These are phyloP conservation scores for Psilocybe subaeruginosa DNA, from an alignment of 768 basidiomycete species.

Conservation along the genomic window DNA sequence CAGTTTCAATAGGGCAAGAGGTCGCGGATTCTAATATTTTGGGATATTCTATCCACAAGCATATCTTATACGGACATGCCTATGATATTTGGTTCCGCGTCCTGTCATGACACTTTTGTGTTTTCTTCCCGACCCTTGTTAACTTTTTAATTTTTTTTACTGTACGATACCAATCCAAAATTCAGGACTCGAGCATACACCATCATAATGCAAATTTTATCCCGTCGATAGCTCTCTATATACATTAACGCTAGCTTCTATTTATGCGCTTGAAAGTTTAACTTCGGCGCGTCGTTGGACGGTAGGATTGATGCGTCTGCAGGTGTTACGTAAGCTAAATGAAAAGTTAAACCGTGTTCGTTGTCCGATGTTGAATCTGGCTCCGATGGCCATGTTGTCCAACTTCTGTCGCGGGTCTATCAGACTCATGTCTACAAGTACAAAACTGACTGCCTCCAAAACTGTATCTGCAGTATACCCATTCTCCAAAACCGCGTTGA, in stretches of 20 bases:
- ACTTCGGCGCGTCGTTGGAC: neutral
- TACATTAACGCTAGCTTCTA: neutral
- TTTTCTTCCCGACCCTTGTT: neutral
- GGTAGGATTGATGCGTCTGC: neutral
- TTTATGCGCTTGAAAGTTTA: neutral
- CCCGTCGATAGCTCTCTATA: conserved; percentile 9
- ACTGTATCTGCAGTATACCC: conserved; percentile 48
- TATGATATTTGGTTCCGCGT: neutral
- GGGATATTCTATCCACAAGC: neutral
- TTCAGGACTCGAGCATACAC: conserved; percentile 15
- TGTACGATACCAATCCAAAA: conserved; percentile 26
- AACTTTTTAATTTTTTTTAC: conserved; percentile 9
- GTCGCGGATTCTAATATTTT: conserved; percentile 64
- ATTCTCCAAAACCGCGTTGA: conserved; percentile 71
- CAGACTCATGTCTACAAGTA: conserved; percentile 49
- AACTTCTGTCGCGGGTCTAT: conserved; percentile 38
- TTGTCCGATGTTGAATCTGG: neutral
- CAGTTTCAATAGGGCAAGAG: conserved; percentile 43
- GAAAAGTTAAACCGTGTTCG: neutral
- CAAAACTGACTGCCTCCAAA: conserved; percentile 21
- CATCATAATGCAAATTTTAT: conserved; percentile 15
- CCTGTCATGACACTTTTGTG: neutral
- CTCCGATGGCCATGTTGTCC: conserved; percentile 33
- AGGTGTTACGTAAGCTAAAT: conserved; percentile 21
- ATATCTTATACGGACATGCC: neutral